Evolutionary conservation across 345 rosid genomes (phyloP).

Genomic region (Laguncularia racemosa): DNA sequence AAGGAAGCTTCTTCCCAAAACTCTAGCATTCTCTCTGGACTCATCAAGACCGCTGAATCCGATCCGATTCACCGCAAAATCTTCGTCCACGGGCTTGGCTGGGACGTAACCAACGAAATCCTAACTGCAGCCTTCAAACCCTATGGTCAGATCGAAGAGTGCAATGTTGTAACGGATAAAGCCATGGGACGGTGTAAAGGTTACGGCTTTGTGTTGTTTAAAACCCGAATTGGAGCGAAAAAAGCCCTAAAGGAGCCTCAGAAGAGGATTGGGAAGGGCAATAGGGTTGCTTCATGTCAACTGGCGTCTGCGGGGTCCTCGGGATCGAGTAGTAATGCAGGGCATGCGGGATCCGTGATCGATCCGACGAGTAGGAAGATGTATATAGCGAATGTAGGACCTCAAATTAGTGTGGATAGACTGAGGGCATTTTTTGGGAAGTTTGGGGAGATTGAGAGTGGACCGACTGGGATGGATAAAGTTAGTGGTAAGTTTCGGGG

Average conservation of each 20-base stretch:
- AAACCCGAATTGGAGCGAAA: conserved; percentile 51
- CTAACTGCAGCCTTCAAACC: conserved; percentile 45
- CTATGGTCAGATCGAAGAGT: conserved; percentile 75
- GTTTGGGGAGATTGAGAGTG: conserved; percentile 78
- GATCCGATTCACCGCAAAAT: conserved; percentile 70
- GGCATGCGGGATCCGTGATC: conserved; percentile 16
- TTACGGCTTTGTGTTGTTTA: conserved; percentile 64
- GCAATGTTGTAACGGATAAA: conserved; percentile 60
- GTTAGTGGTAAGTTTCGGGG: conserved; percentile 67
- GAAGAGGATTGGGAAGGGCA: conserved; percentile 66
- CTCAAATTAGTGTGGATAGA: conserved; percentile 43
- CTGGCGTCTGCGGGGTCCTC: conserved; percentile 49
- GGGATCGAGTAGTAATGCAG: conserved; percentile 33
- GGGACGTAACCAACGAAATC: conserved; percentile 69
- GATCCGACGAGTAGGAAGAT: conserved; percentile 68
- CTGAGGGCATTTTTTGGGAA: conserved; percentile 40
- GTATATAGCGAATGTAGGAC: conserved; percentile 59
- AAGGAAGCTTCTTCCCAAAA: conserved; percentile 44
- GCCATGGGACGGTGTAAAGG: conserved; percentile 73
- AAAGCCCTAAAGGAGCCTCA: conserved; percentile 64
- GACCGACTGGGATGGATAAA: conserved; percentile 72
- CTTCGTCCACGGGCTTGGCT: conserved; percentile 70
- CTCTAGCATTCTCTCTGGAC: conserved; percentile 30
- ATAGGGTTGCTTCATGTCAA: conserved; percentile 45
- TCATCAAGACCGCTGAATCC: conserved; percentile 38